Percentiles rank a stretch among this genome's conserved stretches.
These are phyloP conservation scores for Pichia sp. DNA, from an alignment of 1,139 yeast species.

Conservation along the genomic window DNA sequence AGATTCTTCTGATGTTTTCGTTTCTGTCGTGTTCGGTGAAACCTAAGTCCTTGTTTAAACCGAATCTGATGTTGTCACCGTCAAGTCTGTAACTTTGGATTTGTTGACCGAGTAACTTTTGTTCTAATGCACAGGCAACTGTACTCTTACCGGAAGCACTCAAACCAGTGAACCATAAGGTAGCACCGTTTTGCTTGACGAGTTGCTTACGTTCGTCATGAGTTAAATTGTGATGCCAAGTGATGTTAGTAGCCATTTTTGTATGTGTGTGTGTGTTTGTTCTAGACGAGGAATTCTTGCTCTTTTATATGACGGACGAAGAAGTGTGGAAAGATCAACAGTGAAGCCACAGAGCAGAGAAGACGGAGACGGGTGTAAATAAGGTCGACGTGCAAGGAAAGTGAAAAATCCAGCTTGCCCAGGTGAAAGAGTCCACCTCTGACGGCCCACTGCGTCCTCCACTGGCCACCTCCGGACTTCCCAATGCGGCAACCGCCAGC, in stretches of 20 bases:
- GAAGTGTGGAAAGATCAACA: neutral
- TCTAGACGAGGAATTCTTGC: too few relatives aligned
- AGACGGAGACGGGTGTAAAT: too few relatives aligned
- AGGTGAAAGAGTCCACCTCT: too few relatives aligned
- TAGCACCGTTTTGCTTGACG: conserved; percentile 82
- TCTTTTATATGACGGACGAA: too few relatives aligned
- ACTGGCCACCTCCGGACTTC: conserved; percentile 6
- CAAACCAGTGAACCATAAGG: conserved; percentile 93
- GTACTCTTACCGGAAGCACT: conserved; percentile 96
- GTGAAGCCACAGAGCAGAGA: neutral
- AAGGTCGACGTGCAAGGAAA: too few relatives aligned
- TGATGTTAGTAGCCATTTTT: conserved; percentile 89
- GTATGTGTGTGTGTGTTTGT: too few relatives aligned
- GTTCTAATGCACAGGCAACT: conserved; percentile 93
- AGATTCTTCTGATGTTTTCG: conserved; percentile 91
- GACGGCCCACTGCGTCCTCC: too few relatives aligned
- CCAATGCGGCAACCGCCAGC: neutral
- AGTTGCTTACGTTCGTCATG: conserved; percentile 72
- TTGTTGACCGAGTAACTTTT: conserved; percentile 64
- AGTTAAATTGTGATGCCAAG: conserved; percentile 92
- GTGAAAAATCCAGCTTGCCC: too few relatives aligned
- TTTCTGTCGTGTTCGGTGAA: conserved; percentile 89
- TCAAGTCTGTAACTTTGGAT: conserved; percentile 83
- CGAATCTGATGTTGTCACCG: conserved; percentile 94
- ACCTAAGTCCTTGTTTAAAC: conserved; percentile 91